A percentile compares a stretch with the other conserved stretches of the same genome.
Conservation (phyloP, 805 yeast species). For the Yamadazyma ubonensis region DNA sequence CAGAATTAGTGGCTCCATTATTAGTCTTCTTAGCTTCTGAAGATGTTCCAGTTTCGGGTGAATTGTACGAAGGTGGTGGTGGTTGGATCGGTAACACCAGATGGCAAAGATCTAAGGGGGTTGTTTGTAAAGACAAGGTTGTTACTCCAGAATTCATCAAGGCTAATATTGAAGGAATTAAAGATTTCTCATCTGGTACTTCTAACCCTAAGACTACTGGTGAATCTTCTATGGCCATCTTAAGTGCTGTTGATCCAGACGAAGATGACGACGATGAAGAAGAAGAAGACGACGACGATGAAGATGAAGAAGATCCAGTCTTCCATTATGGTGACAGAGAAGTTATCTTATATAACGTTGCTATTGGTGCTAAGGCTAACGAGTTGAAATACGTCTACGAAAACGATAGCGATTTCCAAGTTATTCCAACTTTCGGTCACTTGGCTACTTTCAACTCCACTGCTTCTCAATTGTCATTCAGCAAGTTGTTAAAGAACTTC, state of each 20-base stretch:
- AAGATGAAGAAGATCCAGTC: conserved; percentile 42
- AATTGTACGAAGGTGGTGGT: conserved; percentile 88
- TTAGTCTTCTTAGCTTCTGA: conserved; percentile 78
- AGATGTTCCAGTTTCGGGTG: conserved; percentile 69
- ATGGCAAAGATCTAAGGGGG: conserved; percentile 93
- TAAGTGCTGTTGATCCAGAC: conserved; percentile 57
- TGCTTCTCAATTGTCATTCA: conserved; percentile 55
- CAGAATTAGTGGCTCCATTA: conserved; percentile 88
- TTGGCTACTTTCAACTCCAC: conserved; percentile 75
- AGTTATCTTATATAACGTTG: conserved; percentile 81
- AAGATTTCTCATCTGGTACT: conserved; percentile 59
- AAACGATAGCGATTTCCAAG: conserved; percentile 72
- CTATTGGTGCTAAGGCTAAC: conserved; percentile 77
- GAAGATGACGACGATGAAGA: conserved; percentile 47
- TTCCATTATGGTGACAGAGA: conserved; percentile 66
- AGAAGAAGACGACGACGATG: conserved; percentile 42
- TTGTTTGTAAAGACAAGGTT: conserved; percentile 53
- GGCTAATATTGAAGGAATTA: conserved; percentile 64
- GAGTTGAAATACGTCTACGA: conserved; percentile 83
- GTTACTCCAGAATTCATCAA: conserved; percentile 68
- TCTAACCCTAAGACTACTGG: conserved; percentile 59
- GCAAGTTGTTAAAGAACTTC: conserved; percentile 69
- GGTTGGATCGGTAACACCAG: conserved; percentile 96
- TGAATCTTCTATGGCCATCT: conserved; percentile 78
- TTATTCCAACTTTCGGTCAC: conserved; percentile 86